phyloP scores from a whole-genome alignment of 352 stramenopile species.

The Poterioochromonas sp. region DNA sequence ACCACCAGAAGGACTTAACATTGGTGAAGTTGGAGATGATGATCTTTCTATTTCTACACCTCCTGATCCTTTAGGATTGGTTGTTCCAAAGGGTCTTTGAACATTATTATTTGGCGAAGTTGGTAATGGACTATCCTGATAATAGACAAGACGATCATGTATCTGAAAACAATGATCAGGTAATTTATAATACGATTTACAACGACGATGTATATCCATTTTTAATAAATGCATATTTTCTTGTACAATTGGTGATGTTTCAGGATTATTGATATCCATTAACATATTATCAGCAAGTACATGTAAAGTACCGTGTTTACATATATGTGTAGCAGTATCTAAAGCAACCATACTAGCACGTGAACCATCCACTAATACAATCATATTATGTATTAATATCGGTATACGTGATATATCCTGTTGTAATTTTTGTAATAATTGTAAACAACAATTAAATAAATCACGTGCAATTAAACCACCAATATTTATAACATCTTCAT shows the following conservation, averaged over 20 bases:
- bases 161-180: not conserved
- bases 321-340: not conserved
- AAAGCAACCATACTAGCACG: not conserved
- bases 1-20: not conserved
- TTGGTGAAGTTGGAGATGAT: not conserved
- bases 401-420: not conserved
- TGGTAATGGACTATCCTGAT: not conserved
- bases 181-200: slow-evolving; percentile 2
- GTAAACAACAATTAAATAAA: not conserved
- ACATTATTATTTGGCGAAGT: not conserved
- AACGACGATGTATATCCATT: slow-evolving; percentile 7
- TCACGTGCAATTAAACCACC: slow-evolving; percentile 3
- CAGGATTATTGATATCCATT: not conserved
- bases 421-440: not conserved
- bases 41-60: not conserved
- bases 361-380: not conserved
- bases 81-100: not conserved
- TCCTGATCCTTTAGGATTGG: not conserved
- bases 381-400: not conserved
- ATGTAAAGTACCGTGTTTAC: not conserved
- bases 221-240: not conserved
- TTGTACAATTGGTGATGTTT: not conserved
- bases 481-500: not conserved
- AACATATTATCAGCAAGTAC: not conserved
- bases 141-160: not conserved